These are phyloP conservation scores for Lachnellula suecica DNA, from an alignment of 2,329 filamentous ascomycete species.

Conservation along the genomic window DNA sequence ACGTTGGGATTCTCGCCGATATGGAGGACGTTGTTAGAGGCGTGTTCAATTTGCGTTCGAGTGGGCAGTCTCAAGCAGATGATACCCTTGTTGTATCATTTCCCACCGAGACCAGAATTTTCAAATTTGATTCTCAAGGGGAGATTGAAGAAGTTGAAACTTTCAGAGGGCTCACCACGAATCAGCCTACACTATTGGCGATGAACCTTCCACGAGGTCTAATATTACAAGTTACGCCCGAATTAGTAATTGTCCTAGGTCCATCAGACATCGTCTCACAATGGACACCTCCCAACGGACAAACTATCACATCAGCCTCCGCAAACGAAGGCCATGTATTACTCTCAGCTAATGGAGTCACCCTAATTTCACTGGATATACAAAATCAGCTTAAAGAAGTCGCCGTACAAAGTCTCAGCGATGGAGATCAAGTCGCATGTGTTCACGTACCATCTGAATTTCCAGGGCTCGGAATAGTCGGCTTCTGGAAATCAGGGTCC, in stretches of 20 bases:
- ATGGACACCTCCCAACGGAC: constrained; percentile 53
- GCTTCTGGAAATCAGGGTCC: constrained; percentile 83
- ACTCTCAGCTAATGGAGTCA: constrained; percentile 74
- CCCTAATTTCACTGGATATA: constrained; percentile 68
- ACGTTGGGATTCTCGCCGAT: constrained; percentile 78
- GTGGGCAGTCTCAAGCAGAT: constrained; percentile 45
- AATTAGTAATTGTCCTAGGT: constrained; percentile 61
- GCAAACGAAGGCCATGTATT: constrained; percentile 69
- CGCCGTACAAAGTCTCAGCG: constrained; percentile 58
- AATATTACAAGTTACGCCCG: constrained; percentile 75
- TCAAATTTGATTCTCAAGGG: constrained; percentile 71
- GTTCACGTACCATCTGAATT: constrained; percentile 70
- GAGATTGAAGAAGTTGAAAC: constrained; percentile 84
- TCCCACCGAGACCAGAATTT: constrained; percentile 79
- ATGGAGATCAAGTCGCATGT: constrained; percentile 79
- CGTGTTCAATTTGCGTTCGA: constrained; percentile 66
- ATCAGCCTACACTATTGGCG: constrained; percentile 70
- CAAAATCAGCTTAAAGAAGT: constrained; percentile 55
- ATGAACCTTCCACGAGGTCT: constrained; percentile 62
- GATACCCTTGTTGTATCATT: constrained; percentile 82
- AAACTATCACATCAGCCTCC: constrained; percentile 75
- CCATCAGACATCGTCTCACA: constrained; percentile 53
- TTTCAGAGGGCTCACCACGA: constrained; percentile 69
- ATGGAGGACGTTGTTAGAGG: constrained; percentile 72
- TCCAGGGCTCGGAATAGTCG: constrained; percentile 70